Evolutionary conservation across 2,329 filamentous ascomycete genomes (phyloP), one percentile per base, ranked within the genome.

Genomic region (Xylariaceae sp.): DNA sequence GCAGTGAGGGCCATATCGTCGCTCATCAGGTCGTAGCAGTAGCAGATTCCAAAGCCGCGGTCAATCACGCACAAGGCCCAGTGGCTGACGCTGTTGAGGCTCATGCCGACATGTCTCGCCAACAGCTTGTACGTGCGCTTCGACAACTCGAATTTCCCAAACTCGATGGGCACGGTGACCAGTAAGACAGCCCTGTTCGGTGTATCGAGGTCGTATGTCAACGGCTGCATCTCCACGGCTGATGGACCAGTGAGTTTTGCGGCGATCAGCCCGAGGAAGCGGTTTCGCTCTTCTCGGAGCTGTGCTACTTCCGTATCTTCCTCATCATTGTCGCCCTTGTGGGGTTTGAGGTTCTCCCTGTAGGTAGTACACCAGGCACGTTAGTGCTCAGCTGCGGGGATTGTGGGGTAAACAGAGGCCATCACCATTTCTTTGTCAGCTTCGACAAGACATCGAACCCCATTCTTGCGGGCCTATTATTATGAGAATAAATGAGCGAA

Each of bases 11-110:
- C 62, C 26, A 70, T 44, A 37, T 70, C 64, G 32, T 71, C 69
- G 48, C 69, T 71, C 68, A 70, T 70, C 7, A 70, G 57, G 48
- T 71, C 68, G 50, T 71, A 70, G 48, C 59, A 65, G 52, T 60
- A 70, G 44, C 64, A 70, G 23, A 54, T 41, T 18, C 52, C 59
- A 21, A 59, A 52, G 43, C 63, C 57, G 14, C 66, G 67, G 52
- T 70, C 67, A 40, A 70, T 56, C 20, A 69, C 67, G 23, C 63
- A 67, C 44, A 70, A 55, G 2, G 64, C 65, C 69, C 65, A 71
- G 48, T 70, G 67, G 42, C 62, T 67, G 45, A 71, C 59, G 52
- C 67, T 69, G 43, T 64, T 59, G 37, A 68, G 57, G 51, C 58
- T 69, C 67, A 70, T 69, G 40, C 66, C 68, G 46, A 71, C 58